Percentiles rank a stretch among this genome's conserved stretches.
phyloP scores from a whole-genome alignment of 768 basidiomycete species.

The Paxillus involutus region DNA sequence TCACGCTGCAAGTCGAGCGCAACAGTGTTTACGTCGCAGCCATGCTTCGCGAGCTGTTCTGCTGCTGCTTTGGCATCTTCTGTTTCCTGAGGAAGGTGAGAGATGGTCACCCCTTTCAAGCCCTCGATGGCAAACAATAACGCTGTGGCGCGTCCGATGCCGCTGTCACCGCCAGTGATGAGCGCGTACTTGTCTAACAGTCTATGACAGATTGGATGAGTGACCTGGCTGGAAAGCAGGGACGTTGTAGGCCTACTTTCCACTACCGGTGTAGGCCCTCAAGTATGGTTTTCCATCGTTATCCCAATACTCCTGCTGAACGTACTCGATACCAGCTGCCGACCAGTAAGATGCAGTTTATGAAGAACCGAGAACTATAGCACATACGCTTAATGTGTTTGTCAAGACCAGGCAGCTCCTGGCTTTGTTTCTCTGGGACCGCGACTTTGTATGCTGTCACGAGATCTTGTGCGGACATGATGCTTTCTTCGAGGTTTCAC shows the following conservation, averaged over 20 bases:
- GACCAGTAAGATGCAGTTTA: not conserved
- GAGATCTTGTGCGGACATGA: constrained; percentile 20
- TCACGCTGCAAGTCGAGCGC: constrained; percentile 44
- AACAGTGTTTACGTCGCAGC: constrained; percentile 36
- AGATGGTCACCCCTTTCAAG: constrained; percentile 48
- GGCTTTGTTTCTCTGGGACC: constrained; percentile 41
- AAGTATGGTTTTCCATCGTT: constrained; percentile 49
- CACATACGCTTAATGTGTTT: constrained; percentile 44
- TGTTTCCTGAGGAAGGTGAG: constrained; percentile 56
- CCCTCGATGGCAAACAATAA: constrained; percentile 54
- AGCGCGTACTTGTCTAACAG: constrained; percentile 6
- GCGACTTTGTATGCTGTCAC: constrained; percentile 36
- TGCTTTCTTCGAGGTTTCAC: not conserved
- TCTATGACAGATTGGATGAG: not conserved
- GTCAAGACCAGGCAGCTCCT: constrained; percentile 50
- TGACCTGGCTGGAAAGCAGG: not conserved
- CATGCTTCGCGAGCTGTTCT: constrained; percentile 33
- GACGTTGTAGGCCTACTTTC: constrained; percentile 33
- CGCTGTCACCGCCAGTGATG: constrained; percentile 37
- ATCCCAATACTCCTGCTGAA: constrained; percentile 48
- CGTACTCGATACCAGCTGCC: constrained; percentile 36
- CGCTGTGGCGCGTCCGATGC: constrained; percentile 20
- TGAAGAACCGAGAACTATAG: no score
- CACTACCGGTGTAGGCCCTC: constrained; percentile 50
- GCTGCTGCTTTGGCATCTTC: constrained; percentile 54